Conservation (phyloP, 495 filamentous ascomycete species). For the Hypoxylon lienhwacheense region DNA sequence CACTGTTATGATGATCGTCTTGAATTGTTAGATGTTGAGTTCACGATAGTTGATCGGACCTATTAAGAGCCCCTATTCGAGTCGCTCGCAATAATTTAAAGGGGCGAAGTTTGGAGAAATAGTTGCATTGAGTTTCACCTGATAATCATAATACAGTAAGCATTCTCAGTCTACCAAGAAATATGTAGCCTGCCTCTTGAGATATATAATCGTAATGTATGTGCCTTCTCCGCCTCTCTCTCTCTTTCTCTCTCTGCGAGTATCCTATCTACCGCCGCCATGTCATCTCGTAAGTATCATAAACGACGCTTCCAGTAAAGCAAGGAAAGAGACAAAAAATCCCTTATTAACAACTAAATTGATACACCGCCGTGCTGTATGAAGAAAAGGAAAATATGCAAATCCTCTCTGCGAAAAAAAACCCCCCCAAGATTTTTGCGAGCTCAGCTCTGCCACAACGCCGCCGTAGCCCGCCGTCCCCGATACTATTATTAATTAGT, state of each 20-base stretch:
- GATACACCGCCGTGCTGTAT: no score
- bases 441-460: slow-evolving; percentile 27
- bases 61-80: no score
- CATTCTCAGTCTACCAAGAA: slow-evolving; percentile 27
- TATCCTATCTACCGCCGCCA: no score
- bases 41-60: no score
- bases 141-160: slow-evolving; percentile 29
- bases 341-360: no score
- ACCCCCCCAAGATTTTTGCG: slow-evolving; percentile 6
- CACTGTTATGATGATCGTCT: no score
- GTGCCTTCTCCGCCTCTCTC: slow-evolving; percentile 5
- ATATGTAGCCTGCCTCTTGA: slow-evolving; percentile 6
- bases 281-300: background rate
- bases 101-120: background rate
- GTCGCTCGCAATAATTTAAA: no score
- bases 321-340: background rate
- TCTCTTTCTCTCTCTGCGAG: no score
- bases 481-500: slow-evolving; percentile 28
- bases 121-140: background rate
- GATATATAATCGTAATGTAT: slow-evolving; percentile 7
- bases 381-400: background rate
- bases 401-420: background rate
- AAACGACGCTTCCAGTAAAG: background rate
- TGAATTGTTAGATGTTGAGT: no score
- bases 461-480: slow-evolving; percentile 28